A percentile compares a stretch with the other conserved stretches of the same genome.
Evolutionary conservation across 1,284 basidiomycete species (phyloP).

Genomic region (Psilocybe mexicana): DNA sequence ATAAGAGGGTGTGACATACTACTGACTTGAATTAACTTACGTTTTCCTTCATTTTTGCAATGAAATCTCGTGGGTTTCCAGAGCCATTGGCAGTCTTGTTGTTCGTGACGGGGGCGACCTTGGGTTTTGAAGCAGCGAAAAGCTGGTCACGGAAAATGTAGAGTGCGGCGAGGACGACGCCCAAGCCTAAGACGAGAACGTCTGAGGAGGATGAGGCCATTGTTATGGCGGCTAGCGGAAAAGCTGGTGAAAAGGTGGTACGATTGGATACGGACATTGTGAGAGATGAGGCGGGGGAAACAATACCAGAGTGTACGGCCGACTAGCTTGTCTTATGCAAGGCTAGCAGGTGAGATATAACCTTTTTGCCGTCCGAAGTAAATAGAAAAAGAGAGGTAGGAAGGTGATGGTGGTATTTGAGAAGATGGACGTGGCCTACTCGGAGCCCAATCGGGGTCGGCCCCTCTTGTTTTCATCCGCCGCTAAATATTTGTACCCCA

Average conservation of each 20-base stretch:
- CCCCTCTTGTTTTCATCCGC: constrained; percentile 4
- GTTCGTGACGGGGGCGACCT: constrained; percentile 46
- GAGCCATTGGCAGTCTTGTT: constrained; percentile 59
- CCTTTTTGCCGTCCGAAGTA: constrained; percentile 13
- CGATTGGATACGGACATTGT: constrained; percentile 36
- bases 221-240: constrained; percentile 33
- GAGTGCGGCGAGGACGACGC: constrained; percentile 68
- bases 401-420: constrained; percentile 27
- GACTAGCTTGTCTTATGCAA: constrained; percentile 27
- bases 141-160: constrained; percentile 82
- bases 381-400: constrained; percentile 22
- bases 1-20: constrained; percentile 5
- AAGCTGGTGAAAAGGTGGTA: constrained; percentile 38
- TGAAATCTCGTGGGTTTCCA: constrained; percentile 86
- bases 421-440: constrained; percentile 31
- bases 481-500: constrained; percentile 20
- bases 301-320: constrained; percentile 23
- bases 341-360: constrained; percentile 18
- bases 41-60: constrained; percentile 86
- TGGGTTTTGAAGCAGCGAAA: constrained; percentile 63
- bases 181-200: constrained; percentile 65
- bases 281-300: constrained; percentile 25
- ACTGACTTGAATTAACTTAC: constrained; percentile 51
- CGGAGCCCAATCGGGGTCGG: constrained; percentile 11
- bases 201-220: constrained; percentile 66